phyloP scores from a whole-genome alignment of 768 basidiomycete species.

The Boletus tomentosulus region DNA sequence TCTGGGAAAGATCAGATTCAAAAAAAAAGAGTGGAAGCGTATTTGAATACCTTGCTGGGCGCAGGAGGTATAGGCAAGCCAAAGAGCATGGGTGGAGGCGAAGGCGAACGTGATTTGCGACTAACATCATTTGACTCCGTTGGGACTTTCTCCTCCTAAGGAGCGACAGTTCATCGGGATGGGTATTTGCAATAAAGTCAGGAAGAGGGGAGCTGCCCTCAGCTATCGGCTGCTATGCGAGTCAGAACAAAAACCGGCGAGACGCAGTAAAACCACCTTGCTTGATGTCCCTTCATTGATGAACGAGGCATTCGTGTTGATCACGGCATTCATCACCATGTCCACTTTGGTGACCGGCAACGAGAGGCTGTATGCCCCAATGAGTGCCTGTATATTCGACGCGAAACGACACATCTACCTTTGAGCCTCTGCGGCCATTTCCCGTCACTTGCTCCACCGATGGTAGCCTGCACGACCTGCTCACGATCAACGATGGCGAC shows the following conservation, averaged over 20 bases:
- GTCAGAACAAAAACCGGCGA: not conserved
- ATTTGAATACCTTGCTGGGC: conserved; percentile 17
- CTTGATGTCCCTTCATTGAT: conserved; percentile 22
- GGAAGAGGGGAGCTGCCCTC: conserved; percentile 38
- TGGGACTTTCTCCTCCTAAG: conserved; percentile 17
- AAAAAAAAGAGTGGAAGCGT: not conserved
- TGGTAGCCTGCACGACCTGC: conserved; percentile 41
- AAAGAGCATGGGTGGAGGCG: conserved; percentile 17
- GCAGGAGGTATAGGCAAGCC: conserved; percentile 22
- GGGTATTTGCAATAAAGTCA: conserved; percentile 54
- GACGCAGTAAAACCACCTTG: conserved; percentile 15
- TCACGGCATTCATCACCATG: conserved; percentile 46
- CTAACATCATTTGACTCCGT: conserved; percentile 11
- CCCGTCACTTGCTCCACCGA: conserved; percentile 56
- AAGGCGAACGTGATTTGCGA: conserved; percentile 10
- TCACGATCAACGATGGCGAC: conserved; percentile 53
- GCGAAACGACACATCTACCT: conserved; percentile 36
- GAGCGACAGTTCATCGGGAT: conserved; percentile 47
- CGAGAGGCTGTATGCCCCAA: too few relatives aligned
- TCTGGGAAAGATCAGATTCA: conserved; percentile 8
- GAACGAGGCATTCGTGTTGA: conserved; percentile 33
- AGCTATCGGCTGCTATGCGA: not conserved
- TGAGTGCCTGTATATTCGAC: not conserved
- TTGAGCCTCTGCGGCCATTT: conserved; percentile 46
- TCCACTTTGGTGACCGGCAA: conserved; percentile 43